Percentiles rank a stretch among this genome's conserved stretches.
Evolutionary conservation across 2,329 filamentous ascomycete genomes (phyloP).

Genomic region (Sarocladium kiliense): DNA sequence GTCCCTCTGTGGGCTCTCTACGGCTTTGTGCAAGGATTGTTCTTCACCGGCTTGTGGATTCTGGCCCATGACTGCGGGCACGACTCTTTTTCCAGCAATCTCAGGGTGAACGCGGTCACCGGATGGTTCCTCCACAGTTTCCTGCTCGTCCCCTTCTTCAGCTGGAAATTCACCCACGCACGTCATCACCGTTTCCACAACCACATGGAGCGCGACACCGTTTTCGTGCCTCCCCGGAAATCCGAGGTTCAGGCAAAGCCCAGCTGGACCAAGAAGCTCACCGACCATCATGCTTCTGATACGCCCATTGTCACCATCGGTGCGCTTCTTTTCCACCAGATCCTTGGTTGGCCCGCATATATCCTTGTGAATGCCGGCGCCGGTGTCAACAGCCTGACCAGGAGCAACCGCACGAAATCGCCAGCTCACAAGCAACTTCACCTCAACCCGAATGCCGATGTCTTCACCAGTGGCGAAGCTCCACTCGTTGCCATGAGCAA

Average conservation of each 20-base stretch:
- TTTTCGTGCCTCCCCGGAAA: conserved; percentile 49
- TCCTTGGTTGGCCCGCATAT: conserved; percentile 61
- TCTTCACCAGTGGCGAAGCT: conserved; percentile 55
- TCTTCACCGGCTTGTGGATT: conserved; percentile 66
- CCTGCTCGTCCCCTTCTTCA: conserved; percentile 66
- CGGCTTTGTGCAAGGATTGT: conserved; percentile 58
- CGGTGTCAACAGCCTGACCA: conserved; percentile 39
- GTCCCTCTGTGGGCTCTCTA: conserved; percentile 51
- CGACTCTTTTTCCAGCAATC: conserved; percentile 57
- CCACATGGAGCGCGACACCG: conserved; percentile 64
- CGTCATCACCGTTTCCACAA: conserved; percentile 66
- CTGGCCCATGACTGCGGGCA: conserved; percentile 69
- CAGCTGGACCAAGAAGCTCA: neutral
- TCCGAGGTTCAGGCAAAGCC: conserved; percentile 24
- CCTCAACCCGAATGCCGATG: conserved; percentile 55
- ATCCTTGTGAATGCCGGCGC: conserved; percentile 54
- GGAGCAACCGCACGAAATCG: conserved; percentile 37
- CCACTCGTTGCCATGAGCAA: conserved; percentile 54
- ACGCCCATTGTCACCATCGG: conserved; percentile 35
- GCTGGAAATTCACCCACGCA: conserved; percentile 66
- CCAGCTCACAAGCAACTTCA: conserved; percentile 36
- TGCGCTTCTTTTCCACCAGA: conserved; percentile 54
- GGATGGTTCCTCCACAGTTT: conserved; percentile 63
- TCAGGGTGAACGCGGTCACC: conserved; percentile 52
- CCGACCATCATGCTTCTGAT: conserved; percentile 1